Evolutionary conservation across 2,329 filamentous ascomycete species (phyloP).

Genomic region (Cladophialophora exuberans): DNA sequence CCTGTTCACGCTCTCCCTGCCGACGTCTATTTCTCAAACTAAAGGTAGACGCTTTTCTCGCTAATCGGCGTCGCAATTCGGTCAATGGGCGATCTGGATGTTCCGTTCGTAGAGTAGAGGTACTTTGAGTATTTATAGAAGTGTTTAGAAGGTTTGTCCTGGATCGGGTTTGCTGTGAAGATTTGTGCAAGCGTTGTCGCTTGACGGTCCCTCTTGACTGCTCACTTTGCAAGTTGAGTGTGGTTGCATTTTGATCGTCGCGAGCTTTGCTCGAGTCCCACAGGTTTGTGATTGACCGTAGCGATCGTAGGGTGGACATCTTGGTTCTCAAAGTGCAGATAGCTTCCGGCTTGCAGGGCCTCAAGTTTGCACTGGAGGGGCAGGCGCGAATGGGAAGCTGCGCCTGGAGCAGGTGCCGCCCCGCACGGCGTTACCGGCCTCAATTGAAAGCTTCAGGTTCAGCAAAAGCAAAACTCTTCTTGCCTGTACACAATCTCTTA

Average conservation of each 20-base stretch:
- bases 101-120: background rate
- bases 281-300: slow-evolving; percentile 25
- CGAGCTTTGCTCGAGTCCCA: slow-evolving; percentile 2
- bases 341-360: background rate
- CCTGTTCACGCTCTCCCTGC: slow-evolving; percentile 15
- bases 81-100: slow-evolving; percentile 17
- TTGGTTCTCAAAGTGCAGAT: background rate
- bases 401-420: slow-evolving; percentile 3
- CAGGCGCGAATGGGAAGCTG: slow-evolving; percentile 7
- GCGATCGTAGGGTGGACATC: slow-evolving; percentile 30
- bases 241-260: slow-evolving; percentile 4
- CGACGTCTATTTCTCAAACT: slow-evolving; percentile 25
- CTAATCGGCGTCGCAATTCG: slow-evolving; percentile 29
- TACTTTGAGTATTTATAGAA: background rate
- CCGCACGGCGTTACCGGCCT: background rate
- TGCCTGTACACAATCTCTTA: slow-evolving; percentile 11
- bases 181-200: slow-evolving; percentile 15
- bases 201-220: slow-evolving; percentile 1
- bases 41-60: slow-evolving; percentile 31
- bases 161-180: slow-evolving; percentile 1
- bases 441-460: slow-evolving; percentile 5
- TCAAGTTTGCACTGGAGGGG: slow-evolving; percentile 1
- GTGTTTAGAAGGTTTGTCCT: slow-evolving; percentile 1
- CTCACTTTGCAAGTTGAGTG: background rate
- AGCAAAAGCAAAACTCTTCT: slow-evolving; percentile 14